Base-by-base conservation (phyloP, 2,329 filamentous ascomycete species). In the Fusarium compactum region DNA sequence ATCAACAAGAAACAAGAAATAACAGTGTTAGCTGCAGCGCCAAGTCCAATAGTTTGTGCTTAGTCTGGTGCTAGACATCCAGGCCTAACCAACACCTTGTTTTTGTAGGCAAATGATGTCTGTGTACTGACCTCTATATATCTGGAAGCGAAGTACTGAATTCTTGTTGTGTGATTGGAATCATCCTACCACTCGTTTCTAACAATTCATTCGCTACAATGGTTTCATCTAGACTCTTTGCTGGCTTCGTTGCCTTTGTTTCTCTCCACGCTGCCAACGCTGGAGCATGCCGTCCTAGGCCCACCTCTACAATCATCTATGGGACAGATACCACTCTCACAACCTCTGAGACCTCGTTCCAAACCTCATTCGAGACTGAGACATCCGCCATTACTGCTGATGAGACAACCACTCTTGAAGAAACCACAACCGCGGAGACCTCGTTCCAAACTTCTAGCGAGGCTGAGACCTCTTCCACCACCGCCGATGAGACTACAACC, bases 1-100 rank as follows among this genome's bases (percentile, higher is more conserved):
- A 58, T 58, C 54, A 51, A 25, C 45, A 52, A 38, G 12, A 52
- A 58, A 41, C 45, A 58, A 53, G 54, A 41, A 51, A 22, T 29
- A 24, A 51, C 9, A 20, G n/a, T 52, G 20, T 22, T 53, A 53
- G 32, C 10, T 43, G 24, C 34, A 43, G n/a, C 32, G n/a, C 54
- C 45, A 52, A 51, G 4, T 29, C 20, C 54, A 52, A 30, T 58
- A 30, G 54, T 29, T n/a, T 16, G 8, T 7, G 29, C 20, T 52
- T 52, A 58, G 32, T n/a, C 25, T 22, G 25, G 46, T 41, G 24
- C 54, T 32, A 55, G 29, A 16, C 3, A 55, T 10, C 9, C 9
- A 14, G 29, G 1, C 7, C 29, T 6, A 47, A 32, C 41, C 8
- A 47, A 47, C 52, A 55, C 9, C 29, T 55, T 14, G 27, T 45